Conservation (phyloP, 805 yeast genomes). For the Maudiozyma serrabonitensis region DNA sequence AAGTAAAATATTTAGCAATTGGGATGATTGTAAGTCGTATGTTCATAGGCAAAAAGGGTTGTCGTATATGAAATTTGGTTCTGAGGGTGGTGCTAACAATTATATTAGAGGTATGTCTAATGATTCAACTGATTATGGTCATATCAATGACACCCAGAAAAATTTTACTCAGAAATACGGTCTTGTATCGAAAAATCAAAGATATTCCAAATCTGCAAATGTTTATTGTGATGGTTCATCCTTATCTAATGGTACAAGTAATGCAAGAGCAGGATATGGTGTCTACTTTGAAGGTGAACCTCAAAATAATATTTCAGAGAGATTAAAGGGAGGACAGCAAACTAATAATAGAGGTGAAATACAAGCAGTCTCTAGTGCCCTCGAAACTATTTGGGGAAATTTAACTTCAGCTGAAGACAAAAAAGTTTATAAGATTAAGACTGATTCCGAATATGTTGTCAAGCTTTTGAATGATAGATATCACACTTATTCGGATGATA, state of each 20-base stretch:
- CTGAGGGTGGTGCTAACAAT: slow-evolving; percentile 26
- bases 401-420: slow-evolving; percentile 12
- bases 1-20: slow-evolving; percentile 22
- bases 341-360: slow-evolving; percentile 82
- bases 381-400: slow-evolving; percentile 32
- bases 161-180: slow-evolving; percentile 10
- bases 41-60: slow-evolving; percentile 31
- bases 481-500: slow-evolving; percentile 40
- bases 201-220: slow-evolving; percentile 5
- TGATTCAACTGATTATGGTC: slow-evolving; percentile 11
- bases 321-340: slow-evolving; percentile 39
- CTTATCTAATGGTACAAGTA: slow-evolving; percentile 42
- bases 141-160: slow-evolving; percentile 10
- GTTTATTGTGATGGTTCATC: slow-evolving; percentile 78
- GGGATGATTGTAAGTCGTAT: slow-evolving; percentile 29
- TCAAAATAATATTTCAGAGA: slow-evolving; percentile 39
- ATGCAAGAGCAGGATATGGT: slow-evolving; percentile 52
- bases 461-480: slow-evolving; percentile 51
- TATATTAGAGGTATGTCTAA: slow-evolving; percentile 19
- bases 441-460: slow-evolving; percentile 66
- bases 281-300: slow-evolving; percentile 57
- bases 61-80: slow-evolving; percentile 34
- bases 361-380: slow-evolving; percentile 51
- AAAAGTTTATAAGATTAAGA: slow-evolving; percentile 35
- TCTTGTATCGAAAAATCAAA: not conserved